These are phyloP conservation scores for Amoebophrya sp. DNA, from an alignment of 169 alveolate species.

Conservation along the genomic window DNA sequence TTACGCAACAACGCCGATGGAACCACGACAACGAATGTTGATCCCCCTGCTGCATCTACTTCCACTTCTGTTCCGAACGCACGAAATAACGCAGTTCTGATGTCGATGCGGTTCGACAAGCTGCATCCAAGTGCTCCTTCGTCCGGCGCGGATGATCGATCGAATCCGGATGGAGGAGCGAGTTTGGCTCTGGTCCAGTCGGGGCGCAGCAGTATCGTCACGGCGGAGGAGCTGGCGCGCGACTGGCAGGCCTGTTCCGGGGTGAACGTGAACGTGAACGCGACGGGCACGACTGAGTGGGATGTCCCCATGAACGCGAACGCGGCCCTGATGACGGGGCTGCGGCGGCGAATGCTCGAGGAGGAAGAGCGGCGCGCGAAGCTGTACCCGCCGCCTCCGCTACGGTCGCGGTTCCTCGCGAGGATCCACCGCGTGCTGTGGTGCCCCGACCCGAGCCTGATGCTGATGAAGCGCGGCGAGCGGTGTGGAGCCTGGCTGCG, in stretches of 20 bases:
- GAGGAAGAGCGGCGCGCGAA: background rate
- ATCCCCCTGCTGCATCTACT: too few species aligned
- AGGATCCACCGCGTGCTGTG: background rate
- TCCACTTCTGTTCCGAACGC: too few species aligned
- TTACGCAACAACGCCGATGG: too few species aligned
- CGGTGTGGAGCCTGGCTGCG: background rate
- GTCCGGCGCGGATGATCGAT: too few species aligned
- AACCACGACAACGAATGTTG: too few species aligned
- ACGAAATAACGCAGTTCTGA: too few species aligned
- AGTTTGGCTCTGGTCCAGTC: too few species aligned
- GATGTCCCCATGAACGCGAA: background rate
- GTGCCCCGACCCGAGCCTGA: background rate
- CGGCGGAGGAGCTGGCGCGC: background rate
- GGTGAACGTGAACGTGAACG: background rate
- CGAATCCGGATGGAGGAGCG: too few species aligned
- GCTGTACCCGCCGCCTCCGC: background rate
- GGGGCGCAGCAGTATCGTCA: too few species aligned
- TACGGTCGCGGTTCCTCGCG: too few species aligned
- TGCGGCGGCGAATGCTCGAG: background rate
- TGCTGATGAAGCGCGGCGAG: background rate
- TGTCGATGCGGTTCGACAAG: too few species aligned
- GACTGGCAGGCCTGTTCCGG: background rate
- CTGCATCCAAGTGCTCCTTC: too few species aligned
- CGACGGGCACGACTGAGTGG: background rate
- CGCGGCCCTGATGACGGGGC: background rate